These are phyloP conservation scores for Anisogramma anomala DNA, from an alignment of 2,329 filamentous ascomycete species.

Conservation along the genomic window DNA sequence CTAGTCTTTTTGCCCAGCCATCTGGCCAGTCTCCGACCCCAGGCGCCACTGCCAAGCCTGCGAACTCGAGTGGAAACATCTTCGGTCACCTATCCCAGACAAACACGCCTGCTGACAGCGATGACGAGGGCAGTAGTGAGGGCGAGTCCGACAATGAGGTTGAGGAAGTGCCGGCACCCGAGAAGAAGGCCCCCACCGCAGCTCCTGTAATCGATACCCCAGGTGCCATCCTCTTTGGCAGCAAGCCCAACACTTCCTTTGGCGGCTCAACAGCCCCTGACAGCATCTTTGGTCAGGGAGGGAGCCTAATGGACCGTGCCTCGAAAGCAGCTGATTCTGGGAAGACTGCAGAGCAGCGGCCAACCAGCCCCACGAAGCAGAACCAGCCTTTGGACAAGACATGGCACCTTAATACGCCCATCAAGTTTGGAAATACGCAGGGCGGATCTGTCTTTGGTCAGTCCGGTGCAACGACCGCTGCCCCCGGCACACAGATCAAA, in stretches of 20 bases:
- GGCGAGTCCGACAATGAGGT: constrained; percentile 27
- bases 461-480: constrained; percentile 4
- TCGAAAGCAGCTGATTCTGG: constrained; percentile 39
- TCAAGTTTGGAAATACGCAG: constrained; percentile 37
- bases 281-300: constrained; percentile 31
- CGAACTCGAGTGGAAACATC: constrained; percentile 32
- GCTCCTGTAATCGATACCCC: constrained; percentile 30
- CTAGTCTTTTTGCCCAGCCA: constrained; percentile 22
- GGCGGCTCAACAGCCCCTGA: constrained; percentile 31
- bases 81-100: constrained; percentile 49
- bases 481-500: constrained; percentile 14
- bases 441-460: constrained; percentile 26
- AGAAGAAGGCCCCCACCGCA: constrained; percentile 30
- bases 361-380: constrained; percentile 33
- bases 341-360: constrained; percentile 22
- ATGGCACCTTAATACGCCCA: constrained; percentile 38
- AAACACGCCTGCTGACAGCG: constrained; percentile 44
- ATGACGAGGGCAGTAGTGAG: constrained; percentile 36
- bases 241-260: constrained; percentile 21
- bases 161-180: constrained; percentile 32
- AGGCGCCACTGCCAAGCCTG: constrained; percentile 19
- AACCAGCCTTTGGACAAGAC: constrained; percentile 29
- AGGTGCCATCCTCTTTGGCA: constrained; percentile 28
- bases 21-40: constrained; percentile 31
- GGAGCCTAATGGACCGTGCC: constrained; percentile 46